phyloP scores from a whole-genome alignment of 2,329 filamentous ascomycete species.

The Calonectria hongkongensis region DNA sequence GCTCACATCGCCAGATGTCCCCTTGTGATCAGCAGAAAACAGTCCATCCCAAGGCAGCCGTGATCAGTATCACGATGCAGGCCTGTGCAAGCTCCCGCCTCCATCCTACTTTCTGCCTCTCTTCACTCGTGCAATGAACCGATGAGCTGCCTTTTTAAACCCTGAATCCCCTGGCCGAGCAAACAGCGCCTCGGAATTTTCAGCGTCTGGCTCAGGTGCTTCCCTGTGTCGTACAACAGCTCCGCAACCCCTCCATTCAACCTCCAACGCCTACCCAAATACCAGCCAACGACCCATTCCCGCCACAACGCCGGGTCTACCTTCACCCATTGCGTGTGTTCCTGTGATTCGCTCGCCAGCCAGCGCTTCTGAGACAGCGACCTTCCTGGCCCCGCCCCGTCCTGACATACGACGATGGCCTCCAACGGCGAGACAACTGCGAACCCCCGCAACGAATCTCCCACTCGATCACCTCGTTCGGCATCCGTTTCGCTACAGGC shows the following conservation, averaged over 20 bases:
- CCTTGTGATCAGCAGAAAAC: constrained; percentile 38
- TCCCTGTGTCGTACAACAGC: constrained; percentile 25
- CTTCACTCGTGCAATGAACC: background rate
- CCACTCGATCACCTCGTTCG: constrained; percentile 77
- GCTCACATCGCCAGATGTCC: constrained; percentile 35
- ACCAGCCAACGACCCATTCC: constrained; percentile 20
- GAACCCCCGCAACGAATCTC: constrained; percentile 65
- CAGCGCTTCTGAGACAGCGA: background rate
- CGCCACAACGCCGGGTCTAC: background rate
- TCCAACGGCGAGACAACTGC: constrained; percentile 54
- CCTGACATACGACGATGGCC: constrained; percentile 52
- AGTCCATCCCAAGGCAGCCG: constrained; percentile 35
- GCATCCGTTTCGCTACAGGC: constrained; percentile 84
- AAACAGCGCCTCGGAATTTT: constrained; percentile 10
- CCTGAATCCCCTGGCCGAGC: constrained; percentile 9
- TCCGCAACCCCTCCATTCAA: constrained; percentile 36
- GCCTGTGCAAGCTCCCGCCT: background rate
- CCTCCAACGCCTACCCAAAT: constrained; percentile 20
- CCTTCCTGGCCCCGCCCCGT: background rate
- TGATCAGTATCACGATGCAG: constrained; percentile 33
- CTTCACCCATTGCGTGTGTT: constrained; percentile 13
- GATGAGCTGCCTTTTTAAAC: constrained; percentile 2
- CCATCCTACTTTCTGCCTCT: background rate
- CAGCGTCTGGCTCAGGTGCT: constrained; percentile 1
- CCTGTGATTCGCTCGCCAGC: background rate